Conservation (phyloP, 2,329 filamentous ascomycete species). For the Botrytis pseudocinerea region DNA sequence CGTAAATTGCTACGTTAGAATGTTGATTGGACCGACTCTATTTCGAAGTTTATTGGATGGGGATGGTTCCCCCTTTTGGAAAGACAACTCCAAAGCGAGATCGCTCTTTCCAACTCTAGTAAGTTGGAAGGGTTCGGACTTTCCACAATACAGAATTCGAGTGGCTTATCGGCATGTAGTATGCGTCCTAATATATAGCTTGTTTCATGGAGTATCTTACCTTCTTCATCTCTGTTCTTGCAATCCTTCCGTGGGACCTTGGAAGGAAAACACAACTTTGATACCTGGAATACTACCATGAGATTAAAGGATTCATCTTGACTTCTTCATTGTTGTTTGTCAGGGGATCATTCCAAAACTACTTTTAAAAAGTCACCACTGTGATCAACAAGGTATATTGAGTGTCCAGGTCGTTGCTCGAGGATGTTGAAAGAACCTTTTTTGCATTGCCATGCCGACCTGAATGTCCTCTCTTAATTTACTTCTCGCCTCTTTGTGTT, state of each 20-base stretch:
- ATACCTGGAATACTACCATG: background rate
- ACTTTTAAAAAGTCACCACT: background rate
- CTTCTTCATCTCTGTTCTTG: background rate
- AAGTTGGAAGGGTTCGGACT: background rate
- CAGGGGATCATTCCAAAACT: background rate
- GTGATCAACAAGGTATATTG: background rate
- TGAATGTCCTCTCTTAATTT: background rate
- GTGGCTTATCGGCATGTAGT: background rate
- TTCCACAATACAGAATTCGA: background rate
- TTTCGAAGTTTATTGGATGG: background rate
- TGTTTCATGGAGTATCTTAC: background rate
- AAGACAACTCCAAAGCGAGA: conserved; percentile 12
- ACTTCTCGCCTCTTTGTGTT: background rate
- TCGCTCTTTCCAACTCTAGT: conserved; percentile 4
- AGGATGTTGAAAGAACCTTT: background rate
- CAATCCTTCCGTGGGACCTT: background rate
- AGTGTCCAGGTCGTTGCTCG: background rate
- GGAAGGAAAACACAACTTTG: too few species aligned
- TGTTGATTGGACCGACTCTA: background rate
- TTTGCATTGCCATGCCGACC: background rate
- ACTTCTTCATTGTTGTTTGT: background rate
- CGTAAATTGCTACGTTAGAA: background rate
- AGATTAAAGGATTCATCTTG: background rate
- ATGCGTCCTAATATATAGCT: background rate
- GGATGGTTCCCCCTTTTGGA: background rate